Percentiles rank a stretch among this genome's conserved stretches.
phyloP scores from a whole-genome alignment of 108 stramenopile genomes.

The Skeletonema grethae region DNA sequence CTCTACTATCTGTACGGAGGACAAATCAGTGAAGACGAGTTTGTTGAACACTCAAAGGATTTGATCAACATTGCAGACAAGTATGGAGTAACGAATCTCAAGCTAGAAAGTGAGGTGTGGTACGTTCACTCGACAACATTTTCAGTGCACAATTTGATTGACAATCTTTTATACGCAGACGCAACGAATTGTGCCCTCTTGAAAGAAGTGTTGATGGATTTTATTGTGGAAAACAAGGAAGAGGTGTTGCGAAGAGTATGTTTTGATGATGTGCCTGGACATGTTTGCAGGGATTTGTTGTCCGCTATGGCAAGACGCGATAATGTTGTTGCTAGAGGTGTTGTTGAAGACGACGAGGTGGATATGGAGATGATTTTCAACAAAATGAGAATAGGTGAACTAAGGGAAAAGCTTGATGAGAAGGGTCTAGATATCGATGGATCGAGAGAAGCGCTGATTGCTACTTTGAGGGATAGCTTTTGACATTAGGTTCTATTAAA shows the following conservation, averaged over 20 bases:
- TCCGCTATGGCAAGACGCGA: neutral
- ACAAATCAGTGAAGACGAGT: neutral
- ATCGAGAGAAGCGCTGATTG: too few relatives aligned
- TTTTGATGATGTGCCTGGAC: neutral
- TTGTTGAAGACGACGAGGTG: too few relatives aligned
- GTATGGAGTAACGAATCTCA: constrained; percentile 6
- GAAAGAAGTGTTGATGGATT: constrained; percentile 21
- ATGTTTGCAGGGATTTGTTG: neutral
- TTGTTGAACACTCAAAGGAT: neutral
- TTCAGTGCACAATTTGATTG: neutral
- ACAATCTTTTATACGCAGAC: neutral
- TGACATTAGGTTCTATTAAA: too few relatives aligned
- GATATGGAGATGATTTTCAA: too few relatives aligned
- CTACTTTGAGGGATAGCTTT: too few relatives aligned
- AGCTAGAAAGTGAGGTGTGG: neutral
- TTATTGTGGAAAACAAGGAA: constrained; percentile 9
- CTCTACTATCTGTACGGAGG: constrained; percentile 1
- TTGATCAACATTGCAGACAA: constrained; percentile 1
- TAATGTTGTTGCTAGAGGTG: neutral
- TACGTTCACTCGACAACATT: neutral
- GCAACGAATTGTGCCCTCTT: constrained; percentile 6
- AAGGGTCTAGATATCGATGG: too few relatives aligned
- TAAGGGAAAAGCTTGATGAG: too few relatives aligned
- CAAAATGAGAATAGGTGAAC: too few relatives aligned
- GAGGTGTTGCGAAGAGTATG: neutral